Conservation (phyloP, 345 rosid genomes). For the Xanthoceras sorbifolium region DNA sequence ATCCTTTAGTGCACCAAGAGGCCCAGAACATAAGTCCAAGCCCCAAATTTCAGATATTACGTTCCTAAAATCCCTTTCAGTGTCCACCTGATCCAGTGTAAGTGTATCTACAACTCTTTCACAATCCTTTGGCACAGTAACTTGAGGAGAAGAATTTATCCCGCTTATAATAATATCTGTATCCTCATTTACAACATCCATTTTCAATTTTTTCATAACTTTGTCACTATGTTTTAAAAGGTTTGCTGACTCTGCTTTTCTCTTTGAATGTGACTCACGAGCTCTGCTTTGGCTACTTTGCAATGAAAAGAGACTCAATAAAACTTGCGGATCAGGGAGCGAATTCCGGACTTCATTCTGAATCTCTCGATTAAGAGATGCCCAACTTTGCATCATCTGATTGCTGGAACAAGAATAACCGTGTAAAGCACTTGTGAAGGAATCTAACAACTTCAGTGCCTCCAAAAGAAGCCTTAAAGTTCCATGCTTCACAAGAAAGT, state of each 20-base stretch:
- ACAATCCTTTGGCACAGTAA: constrained; percentile 33
- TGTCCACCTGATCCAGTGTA: constrained; percentile 38
- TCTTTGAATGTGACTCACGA: constrained; percentile 42
- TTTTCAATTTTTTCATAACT: constrained; percentile 50
- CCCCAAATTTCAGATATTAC: constrained; percentile 69
- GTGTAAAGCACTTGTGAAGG: constrained; percentile 50
- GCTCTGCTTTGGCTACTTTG: constrained; percentile 37
- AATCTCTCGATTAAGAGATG: constrained; percentile 56
- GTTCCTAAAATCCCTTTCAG: constrained; percentile 47
- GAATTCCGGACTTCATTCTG: constrained; percentile 64
- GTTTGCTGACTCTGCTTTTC: constrained; percentile 43
- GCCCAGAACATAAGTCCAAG: constrained; percentile 38
- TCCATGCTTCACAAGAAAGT: constrained; percentile 81
- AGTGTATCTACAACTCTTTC: constrained; percentile 33
- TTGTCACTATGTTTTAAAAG: constrained; percentile 25
- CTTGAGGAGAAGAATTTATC: constrained; percentile 39
- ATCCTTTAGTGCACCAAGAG: constrained; percentile 46
- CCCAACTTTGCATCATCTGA: constrained; percentile 40
- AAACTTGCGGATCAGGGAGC: constrained; percentile 84
- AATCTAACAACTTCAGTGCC: constrained; percentile 66
- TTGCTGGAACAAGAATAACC: constrained; percentile 27
- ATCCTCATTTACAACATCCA: constrained; percentile 36
- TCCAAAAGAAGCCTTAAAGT: constrained; percentile 82
- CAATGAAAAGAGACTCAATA: constrained; percentile 62
- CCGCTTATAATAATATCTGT: constrained; percentile 67